Evolutionary conservation across 208 protist genomes (phyloP).

Genomic region (Leptomonas seymouri): DNA sequence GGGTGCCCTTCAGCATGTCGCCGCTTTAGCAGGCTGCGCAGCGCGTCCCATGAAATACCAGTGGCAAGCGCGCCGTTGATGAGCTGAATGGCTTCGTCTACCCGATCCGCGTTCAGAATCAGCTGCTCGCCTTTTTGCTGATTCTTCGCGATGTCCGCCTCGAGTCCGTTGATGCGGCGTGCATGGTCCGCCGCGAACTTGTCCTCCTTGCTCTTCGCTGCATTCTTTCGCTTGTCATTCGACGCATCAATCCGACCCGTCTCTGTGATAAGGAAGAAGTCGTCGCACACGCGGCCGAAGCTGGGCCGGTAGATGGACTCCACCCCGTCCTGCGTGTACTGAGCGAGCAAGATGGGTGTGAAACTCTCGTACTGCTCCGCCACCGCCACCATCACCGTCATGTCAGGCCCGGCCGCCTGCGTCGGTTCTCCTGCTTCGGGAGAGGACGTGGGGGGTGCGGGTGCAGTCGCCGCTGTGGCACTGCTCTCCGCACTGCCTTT

Average conservation of each 20-base stretch:
- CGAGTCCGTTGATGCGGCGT: constrained; percentile 81
- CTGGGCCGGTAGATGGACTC: constrained; percentile 42
- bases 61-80: constrained; percentile 82
- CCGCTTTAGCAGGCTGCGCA: constrained; percentile 73
- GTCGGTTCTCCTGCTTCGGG: constrained; percentile 3
- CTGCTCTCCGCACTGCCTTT: constrained; percentile 4
- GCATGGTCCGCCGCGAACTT: constrained; percentile 90
- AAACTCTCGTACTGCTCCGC: constrained; percentile 90
- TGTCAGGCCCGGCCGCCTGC: neutral
- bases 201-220: constrained; percentile 88
- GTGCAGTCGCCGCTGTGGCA: neutral
- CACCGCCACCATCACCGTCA: constrained; percentile 22
- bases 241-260: constrained; percentile 82
- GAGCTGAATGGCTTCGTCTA: constrained; percentile 91
- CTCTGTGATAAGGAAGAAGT: constrained; percentile 94
- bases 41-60: constrained; percentile 88
- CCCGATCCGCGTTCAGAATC: constrained; percentile 79
- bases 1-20: constrained; percentile 91
- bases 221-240: constrained; percentile 76
- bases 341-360: constrained; percentile 84
- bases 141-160: constrained; percentile 60
- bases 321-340: constrained; percentile 70
- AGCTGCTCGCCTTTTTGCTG: constrained; percentile 85
- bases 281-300: constrained; percentile 94
- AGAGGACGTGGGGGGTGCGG: neutral